Evolutionary conservation across 2,329 filamentous ascomycete species (phyloP).

Genomic region (Seiridium unicorne): DNA sequence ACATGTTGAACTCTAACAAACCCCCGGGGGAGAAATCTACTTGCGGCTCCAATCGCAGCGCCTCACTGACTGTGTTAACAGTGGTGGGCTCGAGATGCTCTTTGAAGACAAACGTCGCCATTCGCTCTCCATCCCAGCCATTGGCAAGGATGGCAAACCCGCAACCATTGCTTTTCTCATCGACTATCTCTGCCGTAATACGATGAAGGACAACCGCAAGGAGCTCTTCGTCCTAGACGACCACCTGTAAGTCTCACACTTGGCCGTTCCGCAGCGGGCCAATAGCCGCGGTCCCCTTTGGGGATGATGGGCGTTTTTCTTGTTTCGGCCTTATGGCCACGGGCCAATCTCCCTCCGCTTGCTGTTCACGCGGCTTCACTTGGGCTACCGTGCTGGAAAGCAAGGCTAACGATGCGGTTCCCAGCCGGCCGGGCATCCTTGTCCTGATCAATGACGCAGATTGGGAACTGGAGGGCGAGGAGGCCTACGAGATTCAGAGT

Average conservation of each 20-base stretch:
- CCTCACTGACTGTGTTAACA: slow-evolving; percentile 29
- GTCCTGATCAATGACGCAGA: slow-evolving; percentile 97
- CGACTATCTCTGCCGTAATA: slow-evolving; percentile 71
- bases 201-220: slow-evolving; percentile 82
- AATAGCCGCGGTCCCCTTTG: neutral
- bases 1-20: neutral
- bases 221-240: slow-evolving; percentile 88
- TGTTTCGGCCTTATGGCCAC: slow-evolving; percentile 3
- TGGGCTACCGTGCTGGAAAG: neutral
- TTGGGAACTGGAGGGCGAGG: slow-evolving; percentile 97
- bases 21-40: too few species aligned
- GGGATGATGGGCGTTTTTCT: neutral
- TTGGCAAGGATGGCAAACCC: slow-evolving; percentile 55
- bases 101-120: slow-evolving; percentile 82
- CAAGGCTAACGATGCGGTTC: slow-evolving; percentile 21
- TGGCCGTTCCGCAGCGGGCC: neutral
- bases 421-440: slow-evolving; percentile 88
- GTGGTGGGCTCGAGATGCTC: slow-evolving; percentile 91
- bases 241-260: slow-evolving; percentile 69
- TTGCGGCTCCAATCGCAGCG: neutral
- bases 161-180: slow-evolving; percentile 76
- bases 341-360: neutral
- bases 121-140: slow-evolving; percentile 64
- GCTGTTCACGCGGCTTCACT: neutral
- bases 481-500: slow-evolving; percentile 77